phyloP scores from a whole-genome alignment of 306 rosid genomes.

The Prunus dulcis region DNA sequence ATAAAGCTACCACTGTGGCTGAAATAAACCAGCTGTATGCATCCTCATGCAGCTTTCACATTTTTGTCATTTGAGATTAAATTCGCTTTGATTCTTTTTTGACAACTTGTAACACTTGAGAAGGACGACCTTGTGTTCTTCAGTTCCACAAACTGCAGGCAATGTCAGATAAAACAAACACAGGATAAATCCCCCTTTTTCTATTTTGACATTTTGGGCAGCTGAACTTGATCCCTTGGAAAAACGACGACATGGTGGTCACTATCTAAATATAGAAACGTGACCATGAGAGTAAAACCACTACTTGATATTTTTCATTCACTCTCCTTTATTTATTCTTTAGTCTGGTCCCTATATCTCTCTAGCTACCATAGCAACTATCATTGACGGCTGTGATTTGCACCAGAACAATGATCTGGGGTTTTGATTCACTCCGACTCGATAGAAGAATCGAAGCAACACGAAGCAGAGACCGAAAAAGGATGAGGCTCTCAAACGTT shows the following conservation, averaged over 20 bases:
- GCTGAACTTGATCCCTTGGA: neutral
- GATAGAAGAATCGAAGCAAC: neutral
- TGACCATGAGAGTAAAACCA: neutral
- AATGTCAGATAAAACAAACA: neutral
- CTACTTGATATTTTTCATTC: neutral
- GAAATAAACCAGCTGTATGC: neutral
- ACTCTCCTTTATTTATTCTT: neutral
- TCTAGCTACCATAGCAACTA: too few relatives aligned
- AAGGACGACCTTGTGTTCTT: neutral
- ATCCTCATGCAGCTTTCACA: neutral
- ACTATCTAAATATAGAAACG: neutral
- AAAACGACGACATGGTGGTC: neutral
- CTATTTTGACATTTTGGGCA: neutral
- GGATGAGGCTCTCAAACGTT: too few relatives aligned
- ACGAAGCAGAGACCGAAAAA: neutral
- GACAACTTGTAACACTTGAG: conserved; percentile 12
- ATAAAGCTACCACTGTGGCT: too few relatives aligned
- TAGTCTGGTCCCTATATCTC: neutral
- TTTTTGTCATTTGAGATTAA: neutral
- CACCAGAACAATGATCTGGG: neutral
- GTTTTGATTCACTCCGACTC: neutral
- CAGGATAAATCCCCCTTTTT: neutral
- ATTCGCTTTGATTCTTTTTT: neutral
- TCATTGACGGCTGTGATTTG: too few relatives aligned
- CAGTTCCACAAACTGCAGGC: neutral